These are phyloP conservation scores for Aspergillus eucalypticola DNA, from an alignment of 2,329 filamentous ascomycete species.

Conservation along the genomic window DNA sequence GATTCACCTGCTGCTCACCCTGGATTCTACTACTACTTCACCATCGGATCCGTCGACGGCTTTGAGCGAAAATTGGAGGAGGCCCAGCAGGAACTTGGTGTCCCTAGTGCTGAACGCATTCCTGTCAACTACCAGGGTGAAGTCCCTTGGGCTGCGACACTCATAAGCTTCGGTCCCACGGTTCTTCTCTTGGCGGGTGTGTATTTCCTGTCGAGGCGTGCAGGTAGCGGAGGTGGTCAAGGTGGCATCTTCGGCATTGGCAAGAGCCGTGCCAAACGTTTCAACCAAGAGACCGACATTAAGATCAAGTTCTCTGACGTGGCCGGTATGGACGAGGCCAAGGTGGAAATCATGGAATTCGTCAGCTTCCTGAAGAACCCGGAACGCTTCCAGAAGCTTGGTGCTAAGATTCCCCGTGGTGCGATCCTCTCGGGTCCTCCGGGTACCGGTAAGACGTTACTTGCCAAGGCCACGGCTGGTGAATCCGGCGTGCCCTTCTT, in stretches of 20 bases:
- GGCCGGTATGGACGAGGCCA: constrained; percentile 96
- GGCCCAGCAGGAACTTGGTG: constrained; percentile 82
- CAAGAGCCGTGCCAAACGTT: constrained; percentile 92
- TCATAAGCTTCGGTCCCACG: constrained; percentile 84
- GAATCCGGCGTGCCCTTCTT: constrained; percentile 98
- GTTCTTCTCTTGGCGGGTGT: constrained; percentile 81
- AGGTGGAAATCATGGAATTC: constrained; percentile 98
- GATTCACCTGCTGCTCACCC: constrained; percentile 69
- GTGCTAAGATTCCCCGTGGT: constrained; percentile 95
- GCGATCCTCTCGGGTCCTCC: constrained; percentile 97
- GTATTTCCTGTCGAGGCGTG: constrained; percentile 75
- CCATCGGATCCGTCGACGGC: constrained; percentile 88
- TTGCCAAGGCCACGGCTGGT: constrained; percentile 95
- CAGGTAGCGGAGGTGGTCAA: constrained; percentile 63
- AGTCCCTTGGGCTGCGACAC: constrained; percentile 67
- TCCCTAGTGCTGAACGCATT: constrained; percentile 84
- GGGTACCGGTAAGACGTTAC: constrained; percentile 95
- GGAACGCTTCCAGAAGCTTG: constrained; percentile 86
- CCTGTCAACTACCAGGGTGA: constrained; percentile 85
- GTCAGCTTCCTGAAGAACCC: constrained; percentile 96
- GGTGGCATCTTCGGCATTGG: constrained; percentile 93
- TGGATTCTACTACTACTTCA: constrained; percentile 86
- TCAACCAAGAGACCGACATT: constrained; percentile 94
- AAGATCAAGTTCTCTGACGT: constrained; percentile 98
- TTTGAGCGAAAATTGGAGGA: constrained; percentile 88